Percentiles rank a stretch among this genome's conserved stretches.
These are phyloP conservation scores for Populus tomentosa DNA, from an alignment of 441 rosid species.

Conservation along the genomic window DNA sequence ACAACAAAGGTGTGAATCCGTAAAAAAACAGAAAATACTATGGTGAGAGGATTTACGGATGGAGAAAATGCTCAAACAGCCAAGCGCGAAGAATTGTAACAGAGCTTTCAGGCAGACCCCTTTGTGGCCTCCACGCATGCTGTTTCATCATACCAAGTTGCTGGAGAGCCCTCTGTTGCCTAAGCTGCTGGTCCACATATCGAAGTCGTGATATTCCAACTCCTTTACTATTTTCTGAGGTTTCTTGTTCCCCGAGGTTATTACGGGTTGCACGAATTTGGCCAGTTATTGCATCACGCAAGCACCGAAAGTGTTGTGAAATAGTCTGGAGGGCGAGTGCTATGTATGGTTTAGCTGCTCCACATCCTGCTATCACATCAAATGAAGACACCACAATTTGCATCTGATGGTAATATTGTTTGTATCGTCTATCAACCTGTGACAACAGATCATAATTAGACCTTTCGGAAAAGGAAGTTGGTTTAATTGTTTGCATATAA, in stretches of 20 bases:
- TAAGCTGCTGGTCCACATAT: constrained; percentile 91
- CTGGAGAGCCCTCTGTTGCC: constrained; percentile 87
- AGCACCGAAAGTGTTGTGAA: constrained; percentile 89
- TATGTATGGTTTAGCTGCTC: constrained; percentile 94
- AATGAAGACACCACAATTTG: constrained; percentile 92
- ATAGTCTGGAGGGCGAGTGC: constrained; percentile 91
- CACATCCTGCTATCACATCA: constrained; percentile 79
- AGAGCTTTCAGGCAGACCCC: constrained; percentile 93
- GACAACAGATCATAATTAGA: constrained; percentile 9
- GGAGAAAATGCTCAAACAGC: constrained; percentile 99
- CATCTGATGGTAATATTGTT: constrained; percentile 94
- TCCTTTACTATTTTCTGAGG: constrained; percentile 54
- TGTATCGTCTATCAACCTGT: constrained; percentile 94
- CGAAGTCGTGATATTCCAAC: constrained; percentile 75
- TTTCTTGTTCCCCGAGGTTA: constrained; percentile 82
- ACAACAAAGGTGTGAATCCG: neutral
- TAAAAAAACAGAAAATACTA: constrained; percentile 1
- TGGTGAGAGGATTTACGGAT: constrained; percentile 58
- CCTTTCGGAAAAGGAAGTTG: neutral
- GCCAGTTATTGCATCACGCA: constrained; percentile 71
- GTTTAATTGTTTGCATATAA: neutral
- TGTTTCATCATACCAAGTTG: constrained; percentile 89
- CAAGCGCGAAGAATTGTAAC: constrained; percentile 94
- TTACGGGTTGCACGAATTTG: constrained; percentile 60
- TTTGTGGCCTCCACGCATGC: constrained; percentile 93